Evolutionary conservation across 1,284 basidiomycete species (phyloP).

Genomic region (Grifola frondosa): DNA sequence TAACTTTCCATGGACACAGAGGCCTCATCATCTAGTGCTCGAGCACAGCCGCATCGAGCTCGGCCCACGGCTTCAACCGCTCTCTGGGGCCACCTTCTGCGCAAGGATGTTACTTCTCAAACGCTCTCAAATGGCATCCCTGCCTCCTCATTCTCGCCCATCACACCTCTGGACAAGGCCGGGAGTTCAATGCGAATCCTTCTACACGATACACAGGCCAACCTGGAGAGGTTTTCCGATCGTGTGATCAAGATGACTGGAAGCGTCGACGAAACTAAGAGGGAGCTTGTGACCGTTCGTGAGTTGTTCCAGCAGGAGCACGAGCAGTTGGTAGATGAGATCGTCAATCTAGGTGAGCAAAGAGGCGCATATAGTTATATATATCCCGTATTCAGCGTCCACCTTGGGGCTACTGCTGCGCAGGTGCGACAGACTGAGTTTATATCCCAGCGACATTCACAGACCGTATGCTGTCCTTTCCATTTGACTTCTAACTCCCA

Average conservation of each 20-base stretch:
- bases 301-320: constrained; percentile 31
- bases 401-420: constrained; percentile 3
- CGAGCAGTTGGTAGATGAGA: constrained; percentile 29
- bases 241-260: constrained; percentile 40
- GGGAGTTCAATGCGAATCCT: constrained; percentile 66
- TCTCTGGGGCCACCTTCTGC: constrained; percentile 34
- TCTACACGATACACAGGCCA: constrained; percentile 64
- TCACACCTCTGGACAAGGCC: constrained; percentile 58
- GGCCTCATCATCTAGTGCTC: too few species aligned
- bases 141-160: constrained; percentile 21
- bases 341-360: constrained; percentile 36
- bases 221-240: constrained; percentile 58
- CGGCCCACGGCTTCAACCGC: constrained; percentile 13
- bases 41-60: not conserved
- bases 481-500: constrained; percentile 6
- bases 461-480: not conserved
- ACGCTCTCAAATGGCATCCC: constrained; percentile 3
- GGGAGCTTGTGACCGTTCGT: constrained; percentile 28
- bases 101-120: constrained; percentile 17
- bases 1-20: too few species aligned
- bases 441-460: not conserved
- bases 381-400: too few species aligned
- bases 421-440: constrained; percentile 1
- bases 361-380: constrained; percentile 13
- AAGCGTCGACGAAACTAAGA: constrained; percentile 28